Base-by-base conservation (phyloP, 176 grass and related monocot genomes). In the Paspalum vaginatum region DNA sequence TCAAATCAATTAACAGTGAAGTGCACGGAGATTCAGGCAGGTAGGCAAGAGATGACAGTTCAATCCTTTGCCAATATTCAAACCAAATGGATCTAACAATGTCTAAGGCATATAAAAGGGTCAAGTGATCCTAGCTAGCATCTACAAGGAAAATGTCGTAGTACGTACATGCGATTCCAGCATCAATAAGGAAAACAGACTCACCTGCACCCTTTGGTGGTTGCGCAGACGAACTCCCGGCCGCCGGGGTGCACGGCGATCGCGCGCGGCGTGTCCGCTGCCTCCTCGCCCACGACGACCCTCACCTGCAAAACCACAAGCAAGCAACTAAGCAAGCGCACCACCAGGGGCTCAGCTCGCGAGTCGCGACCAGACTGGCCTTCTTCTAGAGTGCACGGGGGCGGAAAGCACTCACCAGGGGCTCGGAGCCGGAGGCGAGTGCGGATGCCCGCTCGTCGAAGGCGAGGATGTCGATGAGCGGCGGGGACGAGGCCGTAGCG, bases 121-220 rank as follows among this genome's bases (percentile, higher is more conserved):
- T 32, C 22, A 68, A 68, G 38, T 72, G 21, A 58, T 21, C 24
- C 10, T 58, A 58, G n/a, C 40, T 32, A 71, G 52, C 41, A 48
- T 21, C 32, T 18, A 13, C 10, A 57, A 32, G 40, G 12, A 66
- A 16, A 75, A 2, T 0, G 7, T 38, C 24, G 8, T 11, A 68
- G 7, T 26, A 68, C 5, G n/a, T n/a, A n/a, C n/a, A n/a, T n/a
- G n/a, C n/a, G 57, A 66, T 45, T 55, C 21, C 46, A 75, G 10
- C 16, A 47, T 12, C 8, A 21, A 54, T 21, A 11, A 2, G 47
- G 13, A 40, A 72, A 21, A 27, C 43, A 48, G 24, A 53, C 65
- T 82, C 63, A 98, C 95, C 84, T 92, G 83, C 95, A 98, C 20
- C 95, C 95, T 53, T 75, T 98, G 50, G 68, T 79, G 2, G 87